These are phyloP conservation scores for Sungouiella blattae DNA, from an alignment of 805 yeast genomes.

Conservation along the genomic window DNA sequence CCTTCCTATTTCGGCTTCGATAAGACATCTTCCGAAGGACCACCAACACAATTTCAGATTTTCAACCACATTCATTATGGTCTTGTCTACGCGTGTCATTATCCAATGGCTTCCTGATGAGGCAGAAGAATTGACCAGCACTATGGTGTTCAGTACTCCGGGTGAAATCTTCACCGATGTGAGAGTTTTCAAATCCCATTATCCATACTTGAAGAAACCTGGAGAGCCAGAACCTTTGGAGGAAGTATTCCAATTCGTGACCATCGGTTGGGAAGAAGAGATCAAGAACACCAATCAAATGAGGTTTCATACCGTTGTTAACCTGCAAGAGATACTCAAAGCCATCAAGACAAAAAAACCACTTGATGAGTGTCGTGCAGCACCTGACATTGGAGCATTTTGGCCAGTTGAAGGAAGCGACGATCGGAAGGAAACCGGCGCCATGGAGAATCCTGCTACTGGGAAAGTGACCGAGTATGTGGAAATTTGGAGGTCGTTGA, in stretches of 20 bases:
- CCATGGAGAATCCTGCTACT: slow-evolving; percentile 45
- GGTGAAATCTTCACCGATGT: slow-evolving; percentile 46
- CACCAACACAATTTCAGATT: too few species aligned
- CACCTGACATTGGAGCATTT: slow-evolving; percentile 47
- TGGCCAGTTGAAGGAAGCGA: slow-evolving; percentile 31
- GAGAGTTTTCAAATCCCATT: slow-evolving; percentile 22
- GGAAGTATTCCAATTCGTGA: slow-evolving; percentile 52
- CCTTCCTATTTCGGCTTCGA: too few species aligned
- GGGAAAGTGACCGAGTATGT: slow-evolving; percentile 42
- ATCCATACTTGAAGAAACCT: slow-evolving; percentile 10
- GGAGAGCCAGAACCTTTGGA: slow-evolving; percentile 14
- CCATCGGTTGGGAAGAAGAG: slow-evolving; percentile 47
- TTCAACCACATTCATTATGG: too few species aligned
- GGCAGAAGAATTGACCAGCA: slow-evolving; percentile 43
- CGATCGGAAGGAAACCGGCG: slow-evolving; percentile 48
- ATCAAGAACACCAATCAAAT: slow-evolving; percentile 33
- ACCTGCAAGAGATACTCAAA: slow-evolving; percentile 34
- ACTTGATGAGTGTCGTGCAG: slow-evolving; percentile 21
- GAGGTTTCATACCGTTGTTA: slow-evolving; percentile 42
- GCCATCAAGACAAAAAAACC: slow-evolving; percentile 29
- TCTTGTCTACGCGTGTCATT: slow-evolving; percentile 46
- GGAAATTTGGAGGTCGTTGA: slow-evolving; percentile 54
- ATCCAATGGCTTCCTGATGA: slow-evolving; percentile 49
- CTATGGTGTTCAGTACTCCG: slow-evolving; percentile 47
- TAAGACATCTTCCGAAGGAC: too few species aligned